Conservation (phyloP, 2,329 filamentous ascomycete genomes). For the Golovinomyces cichoracearum region DNA sequence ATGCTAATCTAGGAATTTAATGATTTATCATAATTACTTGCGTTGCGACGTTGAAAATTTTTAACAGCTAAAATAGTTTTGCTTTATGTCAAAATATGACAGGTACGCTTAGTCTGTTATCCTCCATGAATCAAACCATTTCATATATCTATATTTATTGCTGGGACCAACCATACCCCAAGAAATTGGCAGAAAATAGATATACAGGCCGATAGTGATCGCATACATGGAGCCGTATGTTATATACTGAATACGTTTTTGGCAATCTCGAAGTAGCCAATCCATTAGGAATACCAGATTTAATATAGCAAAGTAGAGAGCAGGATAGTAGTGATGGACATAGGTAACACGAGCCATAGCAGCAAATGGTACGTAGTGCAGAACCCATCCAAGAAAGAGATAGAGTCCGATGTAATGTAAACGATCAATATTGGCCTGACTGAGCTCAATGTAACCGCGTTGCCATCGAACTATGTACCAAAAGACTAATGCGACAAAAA, state of each 20-base stretch:
- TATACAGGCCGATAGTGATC: constrained; percentile 53
- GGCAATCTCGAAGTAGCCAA: constrained; percentile 48
- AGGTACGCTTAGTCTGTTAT: constrained; percentile 11
- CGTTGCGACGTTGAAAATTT: neutral
- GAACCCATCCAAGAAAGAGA: constrained; percentile 74
- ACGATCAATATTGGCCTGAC: constrained; percentile 57
- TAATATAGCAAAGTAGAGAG: constrained; percentile 89
- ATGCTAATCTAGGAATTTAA: no score
- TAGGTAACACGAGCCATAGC: constrained; percentile 98
- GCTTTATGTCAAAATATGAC: neutral
- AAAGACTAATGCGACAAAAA: constrained; percentile 43
- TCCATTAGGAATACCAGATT: constrained; percentile 69
- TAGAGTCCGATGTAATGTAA: constrained; percentile 88
- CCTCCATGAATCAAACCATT: constrained; percentile 72
- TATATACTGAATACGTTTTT: constrained; percentile 34
- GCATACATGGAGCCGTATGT: constrained; percentile 54
- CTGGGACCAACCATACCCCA: constrained; percentile 83
- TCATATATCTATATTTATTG: constrained; percentile 68
- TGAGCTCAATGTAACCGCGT: constrained; percentile 69
- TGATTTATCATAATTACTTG: neutral
- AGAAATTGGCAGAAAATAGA: constrained; percentile 76
- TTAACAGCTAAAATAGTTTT: neutral
- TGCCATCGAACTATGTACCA: constrained; percentile 94
- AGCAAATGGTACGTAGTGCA: constrained; percentile 88
- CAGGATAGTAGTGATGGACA: constrained; percentile 97